A percentile compares a stretch with the other conserved stretches of the same genome.
These are phyloP conservation scores for Termitomyces sp. DNA, from an alignment of 768 basidiomycete genomes.

Conservation along the genomic window DNA sequence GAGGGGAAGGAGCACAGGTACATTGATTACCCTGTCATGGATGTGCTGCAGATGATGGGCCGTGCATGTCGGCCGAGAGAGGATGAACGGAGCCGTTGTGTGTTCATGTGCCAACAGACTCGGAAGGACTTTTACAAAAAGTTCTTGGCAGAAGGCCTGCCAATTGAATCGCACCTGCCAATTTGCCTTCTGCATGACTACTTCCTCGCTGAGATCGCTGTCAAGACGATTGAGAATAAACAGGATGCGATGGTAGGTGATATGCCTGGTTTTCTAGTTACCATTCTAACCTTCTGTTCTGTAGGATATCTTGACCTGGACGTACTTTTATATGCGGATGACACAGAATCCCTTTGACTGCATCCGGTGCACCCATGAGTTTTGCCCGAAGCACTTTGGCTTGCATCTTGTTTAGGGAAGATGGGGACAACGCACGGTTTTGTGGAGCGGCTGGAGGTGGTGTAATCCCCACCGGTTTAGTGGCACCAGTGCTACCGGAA, in stretches of 20 bases:
- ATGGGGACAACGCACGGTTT: slow-evolving; percentile 55
- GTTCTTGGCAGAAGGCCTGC: slow-evolving; percentile 92
- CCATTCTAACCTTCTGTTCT: background rate
- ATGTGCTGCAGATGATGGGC: slow-evolving; percentile 99
- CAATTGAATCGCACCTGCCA: slow-evolving; percentile 92
- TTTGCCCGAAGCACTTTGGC: slow-evolving; percentile 90
- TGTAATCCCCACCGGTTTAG: slow-evolving; percentile 24
- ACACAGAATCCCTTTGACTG: slow-evolving; percentile 84
- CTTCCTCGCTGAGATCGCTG: slow-evolving; percentile 96
- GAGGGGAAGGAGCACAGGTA: slow-evolving; percentile 99
- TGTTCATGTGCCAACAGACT: slow-evolving; percentile 96
- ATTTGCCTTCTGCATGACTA: slow-evolving; percentile 92
- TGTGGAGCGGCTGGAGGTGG: slow-evolving; percentile 40
- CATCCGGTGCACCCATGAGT: slow-evolving; percentile 75
- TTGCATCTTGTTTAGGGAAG: slow-evolving; percentile 86
- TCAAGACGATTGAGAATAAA: slow-evolving; percentile 99
- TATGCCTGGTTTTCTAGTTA: background rate
- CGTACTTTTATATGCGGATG: slow-evolving; percentile 96
- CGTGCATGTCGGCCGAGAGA: slow-evolving; percentile 88
- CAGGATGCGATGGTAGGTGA: slow-evolving; percentile 83
- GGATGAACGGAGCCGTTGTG: slow-evolving; percentile 88
- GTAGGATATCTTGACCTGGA: slow-evolving; percentile 97
- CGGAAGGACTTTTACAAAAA: slow-evolving; percentile 99
- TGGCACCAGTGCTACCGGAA: too few relatives aligned
- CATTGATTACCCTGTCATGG: slow-evolving; percentile 96